Base-by-base conservation (phyloP, 495 filamentous ascomycete species). In the Aspergillus cavernicola region DNA sequence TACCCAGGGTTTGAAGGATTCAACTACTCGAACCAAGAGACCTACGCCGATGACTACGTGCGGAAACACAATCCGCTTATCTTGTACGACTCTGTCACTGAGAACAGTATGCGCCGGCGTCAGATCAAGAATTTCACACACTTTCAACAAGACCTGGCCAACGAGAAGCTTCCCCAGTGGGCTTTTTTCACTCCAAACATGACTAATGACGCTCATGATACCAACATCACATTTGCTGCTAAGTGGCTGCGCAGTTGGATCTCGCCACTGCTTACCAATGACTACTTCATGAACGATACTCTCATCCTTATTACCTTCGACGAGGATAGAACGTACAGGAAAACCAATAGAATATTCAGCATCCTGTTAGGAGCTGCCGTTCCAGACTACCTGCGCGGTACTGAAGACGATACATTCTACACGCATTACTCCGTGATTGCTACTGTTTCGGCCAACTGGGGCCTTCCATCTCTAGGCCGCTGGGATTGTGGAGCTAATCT, bases 121-220 rank as follows among this genome's bases (percentile, higher is more conserved):
- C 73, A 79, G 51, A 81, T 86, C 68, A 88, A 89, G 74, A 88
- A 85, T 65, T 76, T 85, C 55, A 83, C 82, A 39, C 71, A 72
- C 39, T 87, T 89, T 64, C 66, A 74, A 37, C 66, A 79, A 20
- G 85, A 88, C 50, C 66, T 88, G 20, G 67, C 75, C 47, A 66
- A 73, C 46, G 61, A 80, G 40, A 73, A 67, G 20, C 75, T 90
- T 9, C 86, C 85, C 11, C 86, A 89, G 64, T 87, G 83, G 82
- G 77, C 81, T 58, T 88, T 89, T 65, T 80, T 88, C 52, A 89
- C 85, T 13, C 87, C 87, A 12, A 89, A 89, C 72, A 88, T 89
- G 85, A 76, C 82, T 54, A 82, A 86, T 54, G 84, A 87, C 61
- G 87, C 79, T 20, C 86, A 90, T 59, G 85, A 90, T 64, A 82